Base-by-base conservation (phyloP, 208 protist genomes). In the Blastocrithidia nonstop region DNA sequence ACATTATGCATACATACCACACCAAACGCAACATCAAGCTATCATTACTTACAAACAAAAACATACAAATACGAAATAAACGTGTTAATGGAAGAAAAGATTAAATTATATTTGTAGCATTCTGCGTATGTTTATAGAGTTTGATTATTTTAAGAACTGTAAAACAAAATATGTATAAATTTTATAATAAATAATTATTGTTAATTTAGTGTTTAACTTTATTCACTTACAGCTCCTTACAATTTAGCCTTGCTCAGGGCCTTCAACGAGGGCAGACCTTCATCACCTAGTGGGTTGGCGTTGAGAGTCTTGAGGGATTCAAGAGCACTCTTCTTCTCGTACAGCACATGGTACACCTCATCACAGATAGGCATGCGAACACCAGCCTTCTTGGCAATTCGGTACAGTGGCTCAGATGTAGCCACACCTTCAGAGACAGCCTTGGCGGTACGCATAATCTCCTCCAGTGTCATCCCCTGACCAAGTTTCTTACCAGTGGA, bases 401-500 rank as follows among this genome's bases (percentile, higher is more conserved):
- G 61, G 52, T 75, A 56, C 35, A 91, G 71, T 23, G 81, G 55
- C 31, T 85, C 69, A 3, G 71, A 68, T 6, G 77, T 86, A 23
- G 72, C 67, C 27, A 84, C 67, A 20, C 81, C 81, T 56, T 91
- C 81, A 8, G 77, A 72, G 22, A 91, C 76, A 9, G 77, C 72
- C 54, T 76, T 79, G 37, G 66, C 60, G 17, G 46, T 71, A 24
- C 58, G 40, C 56, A 67, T 39, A 32, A 88, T 85, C 42, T 77
- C 57, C 26, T 80, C 67, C 8, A 89, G 48, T n/a, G 52, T 54
- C 44, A 72, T 66, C 19, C 85, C 85, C 26, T 76, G 9, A 26
- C 78, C 81, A 4, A 94, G 59, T 36, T 72, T 67, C 53, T 85
- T 46, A 31, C 85, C 85, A 1, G 88, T 74, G 9, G 78, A 75